Conservation (phyloP, 768 basidiomycete genomes). For the Hericium alpestre region DNA sequence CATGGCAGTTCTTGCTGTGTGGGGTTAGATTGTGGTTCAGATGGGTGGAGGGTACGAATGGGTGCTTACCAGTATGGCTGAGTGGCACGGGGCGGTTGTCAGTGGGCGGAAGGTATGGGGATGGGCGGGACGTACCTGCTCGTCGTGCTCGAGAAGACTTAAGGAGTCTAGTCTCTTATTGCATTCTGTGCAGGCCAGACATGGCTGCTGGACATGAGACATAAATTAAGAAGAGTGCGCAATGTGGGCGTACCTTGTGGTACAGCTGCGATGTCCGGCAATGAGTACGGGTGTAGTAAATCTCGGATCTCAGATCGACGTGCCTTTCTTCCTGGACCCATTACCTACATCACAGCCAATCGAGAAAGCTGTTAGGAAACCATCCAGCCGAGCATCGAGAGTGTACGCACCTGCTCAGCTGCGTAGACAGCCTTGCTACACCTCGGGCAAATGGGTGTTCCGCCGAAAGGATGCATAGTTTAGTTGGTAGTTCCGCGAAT, state of each 20-base stretch:
- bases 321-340: slow-evolving; percentile 87
- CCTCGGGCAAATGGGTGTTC: slow-evolving; percentile 59
- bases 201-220: slow-evolving; percentile 38
- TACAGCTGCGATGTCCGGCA: slow-evolving; percentile 41
- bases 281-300: too few species aligned
- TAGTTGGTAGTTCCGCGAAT: slow-evolving; percentile 5
- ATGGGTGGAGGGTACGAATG: neutral
- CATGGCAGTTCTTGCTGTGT: slow-evolving; percentile 70
- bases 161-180: slow-evolving; percentile 70
- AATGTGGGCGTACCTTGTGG: slow-evolving; percentile 47
- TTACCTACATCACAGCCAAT: slow-evolving; percentile 33
- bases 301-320: slow-evolving; percentile 12
- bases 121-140: slow-evolving; percentile 39
- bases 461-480: slow-evolving; percentile 65
- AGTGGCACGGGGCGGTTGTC: neutral
- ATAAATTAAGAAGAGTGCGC: neutral
- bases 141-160: slow-evolving; percentile 72
- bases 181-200: slow-evolving; percentile 69
- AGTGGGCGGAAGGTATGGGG: slow-evolving; percentile 2
- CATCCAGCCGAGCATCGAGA: too few species aligned
- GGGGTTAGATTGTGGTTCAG: slow-evolving; percentile 2
- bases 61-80: slow-evolving; percentile 37
- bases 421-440: slow-evolving; percentile 76
- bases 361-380: too few species aligned
- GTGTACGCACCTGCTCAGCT: slow-evolving; percentile 63